A percentile compares a stretch with the other conserved stretches of the same genome.
Evolutionary conservation across 2,329 filamentous ascomycete genomes (phyloP).

Genomic region (Trichoderma sp.): DNA sequence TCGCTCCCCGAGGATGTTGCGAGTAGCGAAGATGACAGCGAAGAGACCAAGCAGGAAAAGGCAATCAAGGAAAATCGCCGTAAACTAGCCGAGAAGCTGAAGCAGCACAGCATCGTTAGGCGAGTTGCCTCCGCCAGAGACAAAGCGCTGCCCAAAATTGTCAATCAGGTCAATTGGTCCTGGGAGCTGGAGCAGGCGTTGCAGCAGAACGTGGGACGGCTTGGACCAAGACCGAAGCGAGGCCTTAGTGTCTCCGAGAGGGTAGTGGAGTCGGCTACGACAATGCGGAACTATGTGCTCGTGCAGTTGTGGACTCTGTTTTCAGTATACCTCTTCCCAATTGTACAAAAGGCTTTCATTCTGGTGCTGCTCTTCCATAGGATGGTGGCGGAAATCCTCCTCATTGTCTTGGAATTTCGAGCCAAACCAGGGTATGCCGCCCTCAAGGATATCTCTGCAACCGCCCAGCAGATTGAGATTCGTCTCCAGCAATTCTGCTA

Average conservation of each 20-base stretch:
- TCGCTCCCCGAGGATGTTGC: constrained; percentile 36
- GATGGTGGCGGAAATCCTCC: constrained; percentile 72
- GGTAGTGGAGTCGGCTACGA: constrained; percentile 89
- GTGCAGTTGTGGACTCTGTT: constrained; percentile 68
- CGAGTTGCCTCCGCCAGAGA: constrained; percentile 80
- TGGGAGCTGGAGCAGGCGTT: constrained; percentile 83
- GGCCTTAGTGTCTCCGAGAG: constrained; percentile 90
- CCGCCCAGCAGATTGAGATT: constrained; percentile 95
- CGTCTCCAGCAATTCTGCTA: constrained; percentile 97
- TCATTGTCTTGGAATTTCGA: constrained; percentile 82
- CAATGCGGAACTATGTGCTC: constrained; percentile 73
- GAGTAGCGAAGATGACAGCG: constrained; percentile 52
- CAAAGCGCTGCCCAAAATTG: constrained; percentile 71
- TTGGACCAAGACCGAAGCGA: constrained; percentile 77
- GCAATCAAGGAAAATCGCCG: constrained; percentile 58
- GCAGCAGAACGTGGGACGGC: constrained; percentile 83
- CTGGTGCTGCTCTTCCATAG: constrained; percentile 76
- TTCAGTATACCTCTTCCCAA: constrained; percentile 73
- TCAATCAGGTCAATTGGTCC: constrained; percentile 95
- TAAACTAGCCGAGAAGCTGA: constrained; percentile 79
- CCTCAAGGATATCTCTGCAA: constrained; percentile 92
- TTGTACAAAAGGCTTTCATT: constrained; percentile 72
- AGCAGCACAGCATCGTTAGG: constrained; percentile 79
- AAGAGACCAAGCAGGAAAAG: constrained; percentile 65
- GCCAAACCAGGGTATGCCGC: constrained; percentile 75